Percentiles rank a stretch among this genome's conserved stretches.
phyloP scores from a whole-genome alignment of 2,329 filamentous ascomycete species.

The Paecilomyces niveus region DNA sequence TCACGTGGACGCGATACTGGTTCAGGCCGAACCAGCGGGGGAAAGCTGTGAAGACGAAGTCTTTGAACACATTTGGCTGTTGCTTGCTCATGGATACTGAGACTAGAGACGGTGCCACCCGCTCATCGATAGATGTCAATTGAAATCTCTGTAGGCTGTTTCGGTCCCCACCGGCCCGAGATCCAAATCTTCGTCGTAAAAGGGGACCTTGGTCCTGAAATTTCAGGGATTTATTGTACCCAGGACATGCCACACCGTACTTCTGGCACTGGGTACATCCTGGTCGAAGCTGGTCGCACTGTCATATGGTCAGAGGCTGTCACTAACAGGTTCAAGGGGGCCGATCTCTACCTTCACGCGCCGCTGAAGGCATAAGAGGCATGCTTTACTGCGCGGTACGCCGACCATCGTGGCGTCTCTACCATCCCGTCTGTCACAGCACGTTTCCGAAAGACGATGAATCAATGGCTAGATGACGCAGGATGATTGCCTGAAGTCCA shows the following conservation, averaged over 20 bases:
- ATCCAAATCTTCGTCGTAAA: constrained; percentile 18
- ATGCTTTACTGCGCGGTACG: constrained; percentile 29
- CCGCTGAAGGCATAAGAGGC: constrained; percentile 25
- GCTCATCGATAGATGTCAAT: constrained; percentile 14
- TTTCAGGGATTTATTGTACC: constrained; percentile 19
- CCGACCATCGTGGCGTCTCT: constrained; percentile 22
- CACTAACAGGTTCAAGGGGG: not conserved
- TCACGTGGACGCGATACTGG: constrained; percentile 15
- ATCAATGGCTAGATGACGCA: not conserved
- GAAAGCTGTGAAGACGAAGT: constrained; percentile 17
- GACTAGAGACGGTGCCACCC: constrained; percentile 15
- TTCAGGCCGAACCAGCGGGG: constrained; percentile 17
- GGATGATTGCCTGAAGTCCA: not conserved
- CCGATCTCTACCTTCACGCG: constrained; percentile 18
- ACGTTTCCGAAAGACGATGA: not conserved
- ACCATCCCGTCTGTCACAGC: not conserved
- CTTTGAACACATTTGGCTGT: constrained; percentile 16
- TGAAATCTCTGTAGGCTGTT: not conserved
- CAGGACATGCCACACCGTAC: constrained; percentile 25
- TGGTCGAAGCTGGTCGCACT: constrained; percentile 21
- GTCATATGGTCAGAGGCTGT: not conserved
- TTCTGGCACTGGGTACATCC: constrained; percentile 24
- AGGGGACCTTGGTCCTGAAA: constrained; percentile 27
- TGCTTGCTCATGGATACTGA: constrained; percentile 14
- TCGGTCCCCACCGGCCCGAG: not conserved